Base-by-base conservation (phyloP, 2,329 filamentous ascomycete species). In the Dactylellina haptotyla region DNA sequence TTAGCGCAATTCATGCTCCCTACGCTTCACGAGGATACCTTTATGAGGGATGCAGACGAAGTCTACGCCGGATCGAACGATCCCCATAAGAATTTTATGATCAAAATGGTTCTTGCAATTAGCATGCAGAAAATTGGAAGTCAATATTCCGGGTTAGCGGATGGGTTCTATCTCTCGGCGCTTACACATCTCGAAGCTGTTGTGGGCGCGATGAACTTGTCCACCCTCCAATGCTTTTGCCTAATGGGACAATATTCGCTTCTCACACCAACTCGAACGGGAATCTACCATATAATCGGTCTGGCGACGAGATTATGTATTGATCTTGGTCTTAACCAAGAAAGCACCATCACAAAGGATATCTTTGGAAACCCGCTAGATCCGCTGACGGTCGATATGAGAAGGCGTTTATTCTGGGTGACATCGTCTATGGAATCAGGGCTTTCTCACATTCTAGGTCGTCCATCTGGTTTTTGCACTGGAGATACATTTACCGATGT, bases 91-190 rank as follows among this genome's bases (percentile, higher is more conserved):
- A 93, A 95, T 78, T 98, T 97, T 78, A 87, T 94, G 46, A 83
- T 96, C 56, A 89, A 92, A 67, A 93, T 98, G 87, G 92, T 97
- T 59, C 88, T 98, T 79, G 94, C 95, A 28, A 96, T 97, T 78
- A 94, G 92, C 80, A 87, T 98, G 81, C 94, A 98, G 81, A 97
- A 96, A 81, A 85, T 97, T 78, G 76, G 75, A 37, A 87, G 89
- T 0, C 89, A 91, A 76, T 98, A 95, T 80, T 93, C 93, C n/a
- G 93, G 93, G 23, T 84, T 98, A 26, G 94, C 95, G 28, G 94
- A 98, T 81, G 93, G 92, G 79, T 98, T 96, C 82, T 98, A 97
- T 79, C 85, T 97, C 20, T 91, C 93, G 23, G 94, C 94, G 3
- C 88, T 98, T 82, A 88, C 89, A 75, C 89, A 89, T 77, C 88